phyloP scores from a whole-genome alignment of 805 yeast species.

The Pichia gijzeniarum region DNA sequence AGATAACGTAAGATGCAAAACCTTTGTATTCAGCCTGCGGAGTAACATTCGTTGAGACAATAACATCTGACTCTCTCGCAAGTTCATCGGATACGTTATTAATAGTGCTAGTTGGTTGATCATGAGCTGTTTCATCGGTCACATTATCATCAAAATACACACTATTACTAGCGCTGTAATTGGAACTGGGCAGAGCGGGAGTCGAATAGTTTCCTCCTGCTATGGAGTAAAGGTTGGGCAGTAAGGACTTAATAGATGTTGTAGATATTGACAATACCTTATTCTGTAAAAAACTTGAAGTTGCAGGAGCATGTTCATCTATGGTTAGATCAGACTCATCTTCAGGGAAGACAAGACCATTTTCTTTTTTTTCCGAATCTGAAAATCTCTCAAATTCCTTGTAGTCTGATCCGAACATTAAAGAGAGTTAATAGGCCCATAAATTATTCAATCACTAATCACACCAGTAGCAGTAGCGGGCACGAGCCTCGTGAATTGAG shows the following conservation, averaged over 20 bases:
- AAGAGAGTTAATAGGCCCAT: no score
- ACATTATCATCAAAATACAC: not conserved
- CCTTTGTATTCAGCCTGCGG: conserved; percentile 79
- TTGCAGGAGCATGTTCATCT: not conserved
- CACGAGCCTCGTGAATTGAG: no score
- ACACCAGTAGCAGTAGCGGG: no score
- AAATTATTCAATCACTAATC: no score
- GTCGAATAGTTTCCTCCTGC: conserved; percentile 21
- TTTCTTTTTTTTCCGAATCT: not conserved
- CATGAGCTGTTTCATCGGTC: not conserved
- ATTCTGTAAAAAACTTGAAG: conserved; percentile 18
- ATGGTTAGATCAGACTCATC: not conserved
- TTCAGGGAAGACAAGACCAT: not conserved
- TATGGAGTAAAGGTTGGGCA: conserved; percentile 26
- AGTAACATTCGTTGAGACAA: conserved; percentile 46
- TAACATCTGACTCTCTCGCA: conserved; percentile 63
- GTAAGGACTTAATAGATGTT: conserved; percentile 26
- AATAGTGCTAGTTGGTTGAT: conserved; percentile 11
- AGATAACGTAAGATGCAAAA: conserved; percentile 71
- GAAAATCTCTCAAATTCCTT: no score
- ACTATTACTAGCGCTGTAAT: not conserved
- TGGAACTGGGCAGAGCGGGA: conserved; percentile 10
- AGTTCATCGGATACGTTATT: conserved; percentile 40
- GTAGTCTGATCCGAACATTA: no score
- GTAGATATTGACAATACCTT: conserved; percentile 29